Evolutionary conservation across 1,284 basidiomycete genomes (phyloP).

Genomic region (Hortiboletus rubellus): DNA sequence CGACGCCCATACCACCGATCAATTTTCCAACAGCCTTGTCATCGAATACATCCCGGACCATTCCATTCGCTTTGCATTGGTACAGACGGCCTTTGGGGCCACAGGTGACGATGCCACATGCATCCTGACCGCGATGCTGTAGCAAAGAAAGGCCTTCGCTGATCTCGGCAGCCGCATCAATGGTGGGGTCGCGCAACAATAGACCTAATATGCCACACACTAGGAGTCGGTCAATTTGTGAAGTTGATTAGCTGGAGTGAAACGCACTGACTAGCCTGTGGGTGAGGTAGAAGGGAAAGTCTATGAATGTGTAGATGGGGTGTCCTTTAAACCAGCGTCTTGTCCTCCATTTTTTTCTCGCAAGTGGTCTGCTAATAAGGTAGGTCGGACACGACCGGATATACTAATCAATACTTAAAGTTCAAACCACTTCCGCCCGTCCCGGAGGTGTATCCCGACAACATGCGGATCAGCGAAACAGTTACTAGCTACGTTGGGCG

Average conservation of each 20-base stretch:
- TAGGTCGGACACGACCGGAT: constrained; percentile 11
- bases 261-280: constrained; percentile 26
- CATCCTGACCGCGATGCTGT: constrained; percentile 97
- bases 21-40: constrained; percentile 74
- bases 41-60: constrained; percentile 99
- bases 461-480: too few relatives aligned
- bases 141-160: constrained; percentile 88
- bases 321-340: constrained; percentile 5
- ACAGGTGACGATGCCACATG: constrained; percentile 97
- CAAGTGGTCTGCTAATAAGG: not conserved
- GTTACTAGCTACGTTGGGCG: too few relatives aligned
- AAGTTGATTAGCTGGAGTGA: not conserved
- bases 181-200: constrained; percentile 72
- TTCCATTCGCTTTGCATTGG: constrained; percentile 99
- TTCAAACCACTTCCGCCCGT: not conserved
- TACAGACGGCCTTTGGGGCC: constrained; percentile 94
- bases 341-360: constrained; percentile 12
- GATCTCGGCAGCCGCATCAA: constrained; percentile 84
- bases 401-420: not conserved
- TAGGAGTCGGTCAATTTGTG: constrained; percentile 10
- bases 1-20: constrained; percentile 95
- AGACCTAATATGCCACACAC: constrained; percentile 93
- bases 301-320: constrained; percentile 5
- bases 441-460: too few relatives aligned
- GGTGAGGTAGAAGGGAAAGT: not conserved